Conservation (phyloP, 176 grass and related monocot species). For the Pontederia crassipes region DNA sequence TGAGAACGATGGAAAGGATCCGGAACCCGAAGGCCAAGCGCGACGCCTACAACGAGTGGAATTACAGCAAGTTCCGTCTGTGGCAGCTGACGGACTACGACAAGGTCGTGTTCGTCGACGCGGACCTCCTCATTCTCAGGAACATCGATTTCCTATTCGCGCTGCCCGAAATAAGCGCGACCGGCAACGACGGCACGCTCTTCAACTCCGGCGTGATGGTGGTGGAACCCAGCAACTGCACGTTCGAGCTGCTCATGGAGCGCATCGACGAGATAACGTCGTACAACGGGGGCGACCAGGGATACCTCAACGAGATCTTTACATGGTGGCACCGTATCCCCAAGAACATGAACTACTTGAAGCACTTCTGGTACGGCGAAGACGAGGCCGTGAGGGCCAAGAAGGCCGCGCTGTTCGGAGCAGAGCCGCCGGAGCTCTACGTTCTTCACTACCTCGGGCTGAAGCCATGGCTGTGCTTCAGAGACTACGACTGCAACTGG, state of each 20-base stretch:
- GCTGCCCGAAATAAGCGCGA: constrained; percentile 78
- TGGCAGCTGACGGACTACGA: constrained; percentile 98
- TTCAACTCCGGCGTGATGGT: constrained; percentile 99
- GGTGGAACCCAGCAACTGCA: constrained; percentile 81
- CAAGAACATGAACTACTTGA: constrained; percentile 3
- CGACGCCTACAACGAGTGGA: constrained; percentile 92
- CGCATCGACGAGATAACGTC: constrained; percentile 84
- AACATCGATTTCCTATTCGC: constrained; percentile 89
- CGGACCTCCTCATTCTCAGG: constrained; percentile 72
- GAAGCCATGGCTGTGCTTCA: constrained; percentile 7
- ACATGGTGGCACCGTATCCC: constrained; percentile 77
- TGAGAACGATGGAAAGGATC: neutral
- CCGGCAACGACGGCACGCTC: constrained; percentile 63
- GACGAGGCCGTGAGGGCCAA: neutral
- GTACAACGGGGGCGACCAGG: constrained; percentile 87
- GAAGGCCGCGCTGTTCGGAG: neutral
- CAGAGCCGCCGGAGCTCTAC: neutral
- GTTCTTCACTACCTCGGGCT: constrained; percentile 4
- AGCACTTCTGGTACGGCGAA: neutral
- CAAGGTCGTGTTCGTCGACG: constrained; percentile 90
- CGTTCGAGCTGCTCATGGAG: constrained; percentile 80
- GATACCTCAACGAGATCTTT: constrained; percentile 89
- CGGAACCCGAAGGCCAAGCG: constrained; percentile 5
- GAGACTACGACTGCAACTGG: constrained; percentile 15
- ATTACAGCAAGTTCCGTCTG: constrained; percentile 93